Conservation (phyloP, 306 rosid species). For the Trifolium pratense region DNA sequence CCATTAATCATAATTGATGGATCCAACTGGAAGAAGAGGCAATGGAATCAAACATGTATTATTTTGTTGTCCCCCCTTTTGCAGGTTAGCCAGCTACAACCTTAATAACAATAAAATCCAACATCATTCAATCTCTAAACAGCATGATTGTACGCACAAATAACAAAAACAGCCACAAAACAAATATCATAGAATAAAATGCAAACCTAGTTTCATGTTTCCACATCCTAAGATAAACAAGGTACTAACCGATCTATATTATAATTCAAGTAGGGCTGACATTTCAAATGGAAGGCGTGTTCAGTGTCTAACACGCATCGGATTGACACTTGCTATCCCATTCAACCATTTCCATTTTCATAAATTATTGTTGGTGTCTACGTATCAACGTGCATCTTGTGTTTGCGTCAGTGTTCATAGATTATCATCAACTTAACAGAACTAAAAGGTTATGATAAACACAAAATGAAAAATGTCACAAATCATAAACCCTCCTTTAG, state of each 20-base stretch:
- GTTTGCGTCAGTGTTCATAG: not conserved
- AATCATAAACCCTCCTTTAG: constrained; percentile 4
- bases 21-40: constrained; percentile 27
- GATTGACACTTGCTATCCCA: not conserved
- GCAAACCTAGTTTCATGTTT: constrained; percentile 16
- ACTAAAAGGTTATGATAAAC: not conserved
- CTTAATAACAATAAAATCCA: constrained; percentile 27
- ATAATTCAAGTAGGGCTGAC: not conserved
- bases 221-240: constrained; percentile 26
- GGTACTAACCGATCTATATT: not conserved
- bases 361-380: not conserved
- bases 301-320: not conserved
- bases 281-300: not conserved
- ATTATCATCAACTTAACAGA: not conserved
- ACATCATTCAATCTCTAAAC: constrained; percentile 22
- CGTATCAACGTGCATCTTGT: not conserved
- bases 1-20: constrained; percentile 28
- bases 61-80: constrained; percentile 12
- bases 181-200: constrained; percentile 27
- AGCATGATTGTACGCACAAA: not conserved
- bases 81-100: constrained; percentile 38
- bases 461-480: constrained; percentile 2
- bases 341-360: not conserved
- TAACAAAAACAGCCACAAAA: not conserved
- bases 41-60: constrained; percentile 1